Base-by-base conservation (phyloP, 768 basidiomycete genomes). In the Hortiboletus flavorubellus region DNA sequence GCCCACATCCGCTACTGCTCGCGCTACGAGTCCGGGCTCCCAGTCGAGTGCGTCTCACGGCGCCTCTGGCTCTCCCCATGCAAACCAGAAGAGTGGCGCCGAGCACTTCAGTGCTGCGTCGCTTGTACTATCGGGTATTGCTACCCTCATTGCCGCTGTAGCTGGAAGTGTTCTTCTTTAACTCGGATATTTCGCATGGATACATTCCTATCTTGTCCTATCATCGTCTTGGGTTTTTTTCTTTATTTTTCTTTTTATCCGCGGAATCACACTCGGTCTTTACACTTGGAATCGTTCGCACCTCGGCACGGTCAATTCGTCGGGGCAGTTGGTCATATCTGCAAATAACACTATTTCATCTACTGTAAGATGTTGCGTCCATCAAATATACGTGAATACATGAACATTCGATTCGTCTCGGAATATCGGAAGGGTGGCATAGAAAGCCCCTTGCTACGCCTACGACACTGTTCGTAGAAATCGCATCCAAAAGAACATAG, bases 71-170 rank as follows among this genome's bases (percentile, higher is more conserved):
- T 55, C 69, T 31, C 61, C 69, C 23, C 63, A 63, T 30, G 67
- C 65, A 26, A 69, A 72, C 50, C 69, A 71, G 59, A 72, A 71
- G 71, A 71, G 66, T 40, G 60, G 67, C 12, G 69, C 71, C 33
- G 59, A 59, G 49, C 71, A 65, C 52, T 62, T 62, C 10, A 56
- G 55, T 47, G 56, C 59, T 8, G 54, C 54, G 5, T 62, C 71
- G 2, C 44, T 68, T 2, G 59, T 59, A 7, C 45, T 71, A 1
- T 65, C 67, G 7, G 61, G 69, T 23, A 39, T 71, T 3, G 58
- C 59, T 34, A 58, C 65, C 39, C 26, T 62, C 33, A 35, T 68
- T 33, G 64, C 68, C 21, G 69, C 60, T 34, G 49, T 58, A 33
- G 56, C 61, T 39, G 65, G 61, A 38, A 61, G 57, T n/a, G 16